Percentiles rank a stretch among this genome's conserved stretches.
phyloP scores from a whole-genome alignment of 2,329 filamentous ascomycete species.

The Colletotrichum scovillei region DNA sequence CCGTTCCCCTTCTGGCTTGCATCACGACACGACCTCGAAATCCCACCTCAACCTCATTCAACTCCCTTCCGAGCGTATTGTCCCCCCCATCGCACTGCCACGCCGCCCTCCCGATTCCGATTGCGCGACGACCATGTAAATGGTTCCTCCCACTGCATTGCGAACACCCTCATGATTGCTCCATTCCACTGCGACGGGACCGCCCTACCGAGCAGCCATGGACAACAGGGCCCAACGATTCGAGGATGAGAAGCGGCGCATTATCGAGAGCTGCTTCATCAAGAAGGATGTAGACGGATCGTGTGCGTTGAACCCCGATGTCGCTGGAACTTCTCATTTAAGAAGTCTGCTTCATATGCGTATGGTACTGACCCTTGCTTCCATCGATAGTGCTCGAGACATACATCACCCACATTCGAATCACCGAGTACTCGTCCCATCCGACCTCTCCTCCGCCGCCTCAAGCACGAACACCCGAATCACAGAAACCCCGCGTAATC shows the following conservation, averaged over 20 bases:
- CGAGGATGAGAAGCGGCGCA: conserved; percentile 95
- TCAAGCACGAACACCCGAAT: conserved; percentile 73
- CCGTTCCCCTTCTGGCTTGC: conserved; percentile 26
- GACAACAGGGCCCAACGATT: conserved; percentile 78
- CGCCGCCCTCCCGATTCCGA: neutral
- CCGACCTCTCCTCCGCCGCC: conserved; percentile 88
- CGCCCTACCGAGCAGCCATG: conserved; percentile 36
- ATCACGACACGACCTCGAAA: conserved; percentile 34
- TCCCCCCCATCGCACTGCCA: neutral
- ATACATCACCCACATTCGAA: conserved; percentile 96
- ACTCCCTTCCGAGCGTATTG: conserved; percentile 6
- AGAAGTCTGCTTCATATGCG: neutral
- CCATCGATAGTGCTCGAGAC: conserved; percentile 78
- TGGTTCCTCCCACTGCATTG: conserved; percentile 9
- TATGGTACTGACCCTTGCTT: conserved; percentile 19
- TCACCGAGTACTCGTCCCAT: conserved; percentile 86
- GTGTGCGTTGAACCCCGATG: conserved; percentile 64
- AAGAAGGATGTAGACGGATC: conserved; percentile 91
- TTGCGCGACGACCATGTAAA: conserved; percentile 29
- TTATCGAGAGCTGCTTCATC: conserved; percentile 93
- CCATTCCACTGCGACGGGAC: conserved; percentile 27
- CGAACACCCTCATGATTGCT: conserved; percentile 33
- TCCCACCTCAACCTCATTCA: conserved; percentile 17
- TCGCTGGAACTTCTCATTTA: conserved; percentile 10
- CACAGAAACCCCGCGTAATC: conserved; percentile 90